Conservation (phyloP, 495 filamentous ascomycete species). For the Jackrogersella multiformis region DNA sequence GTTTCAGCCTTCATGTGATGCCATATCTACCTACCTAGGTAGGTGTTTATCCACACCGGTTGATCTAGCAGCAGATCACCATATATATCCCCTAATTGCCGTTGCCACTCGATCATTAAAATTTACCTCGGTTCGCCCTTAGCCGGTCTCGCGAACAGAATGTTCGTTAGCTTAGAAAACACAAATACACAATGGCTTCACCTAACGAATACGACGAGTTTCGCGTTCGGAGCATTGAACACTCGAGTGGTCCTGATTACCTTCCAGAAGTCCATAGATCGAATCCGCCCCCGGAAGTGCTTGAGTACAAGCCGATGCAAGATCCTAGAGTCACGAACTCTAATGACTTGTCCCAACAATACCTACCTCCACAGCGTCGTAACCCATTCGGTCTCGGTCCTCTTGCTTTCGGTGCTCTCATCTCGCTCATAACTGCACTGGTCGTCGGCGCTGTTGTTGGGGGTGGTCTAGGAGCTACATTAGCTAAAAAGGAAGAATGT, state of each 20-base stretch:
- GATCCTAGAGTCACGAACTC: not conserved
- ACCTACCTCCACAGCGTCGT: not conserved
- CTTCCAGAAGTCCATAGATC: not conserved
- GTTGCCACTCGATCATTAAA: not conserved
- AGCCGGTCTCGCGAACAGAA: not conserved
- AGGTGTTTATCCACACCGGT: no score
- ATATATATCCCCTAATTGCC: no score
- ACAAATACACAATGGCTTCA: not conserved
- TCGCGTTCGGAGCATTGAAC: not conserved
- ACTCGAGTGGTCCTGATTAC: not conserved
- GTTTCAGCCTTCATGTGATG: not conserved
- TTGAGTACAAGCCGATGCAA: not conserved
- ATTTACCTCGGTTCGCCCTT: not conserved
- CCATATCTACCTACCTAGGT: not conserved
- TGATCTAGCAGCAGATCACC: no score
- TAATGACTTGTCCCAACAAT: not conserved
- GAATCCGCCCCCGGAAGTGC: not conserved
- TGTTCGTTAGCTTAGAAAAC: not conserved
- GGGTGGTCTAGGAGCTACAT: not conserved
- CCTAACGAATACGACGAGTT: not conserved
- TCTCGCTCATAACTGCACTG: not conserved
- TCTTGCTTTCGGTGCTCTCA: slow-evolving; percentile 3
- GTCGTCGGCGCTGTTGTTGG: slow-evolving; percentile 1
- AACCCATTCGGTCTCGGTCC: slow-evolving; percentile 4
- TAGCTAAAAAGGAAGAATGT: not conserved